Conservation (phyloP, 2,329 filamentous ascomycete species). For the Venturia aucupariae region DNA sequence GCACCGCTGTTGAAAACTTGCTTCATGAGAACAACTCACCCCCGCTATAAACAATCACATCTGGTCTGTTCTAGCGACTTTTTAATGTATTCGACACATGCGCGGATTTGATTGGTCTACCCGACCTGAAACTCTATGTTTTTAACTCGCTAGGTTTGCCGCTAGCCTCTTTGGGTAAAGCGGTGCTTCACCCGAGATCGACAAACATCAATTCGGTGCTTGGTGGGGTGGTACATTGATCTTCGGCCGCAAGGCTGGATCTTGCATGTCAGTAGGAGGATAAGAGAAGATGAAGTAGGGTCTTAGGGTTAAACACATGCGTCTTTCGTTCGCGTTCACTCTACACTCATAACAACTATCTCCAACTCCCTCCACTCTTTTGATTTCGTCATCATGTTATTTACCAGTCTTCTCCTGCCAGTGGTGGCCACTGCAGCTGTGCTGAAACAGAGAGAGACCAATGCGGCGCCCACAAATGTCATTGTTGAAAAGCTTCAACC, state of each 20-base stretch:
- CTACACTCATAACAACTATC: background rate
- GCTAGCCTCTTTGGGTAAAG: background rate
- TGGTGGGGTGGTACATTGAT: background rate
- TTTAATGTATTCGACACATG: background rate
- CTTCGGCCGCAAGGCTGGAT: background rate
- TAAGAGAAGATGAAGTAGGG: background rate
- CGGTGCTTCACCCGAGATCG: background rate
- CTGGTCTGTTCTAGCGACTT: background rate
- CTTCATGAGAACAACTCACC: background rate
- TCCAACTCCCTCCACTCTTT: background rate
- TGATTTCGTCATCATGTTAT: background rate
- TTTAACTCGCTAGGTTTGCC: background rate
- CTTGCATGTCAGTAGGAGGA: background rate
- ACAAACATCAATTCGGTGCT: background rate
- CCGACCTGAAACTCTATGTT: background rate
- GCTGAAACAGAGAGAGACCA: background rate
- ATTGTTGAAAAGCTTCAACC: background rate
- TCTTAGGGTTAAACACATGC: background rate
- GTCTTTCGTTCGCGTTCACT: no score
- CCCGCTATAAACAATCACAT: background rate
- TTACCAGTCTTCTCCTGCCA: background rate
- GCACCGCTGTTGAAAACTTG: background rate
- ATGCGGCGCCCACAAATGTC: background rate
- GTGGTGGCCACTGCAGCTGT: background rate
- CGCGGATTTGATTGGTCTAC: background rate